Conservation (phyloP, 2,329 filamentous ascomycete genomes). For the Colletotrichum plurivorum region DNA sequence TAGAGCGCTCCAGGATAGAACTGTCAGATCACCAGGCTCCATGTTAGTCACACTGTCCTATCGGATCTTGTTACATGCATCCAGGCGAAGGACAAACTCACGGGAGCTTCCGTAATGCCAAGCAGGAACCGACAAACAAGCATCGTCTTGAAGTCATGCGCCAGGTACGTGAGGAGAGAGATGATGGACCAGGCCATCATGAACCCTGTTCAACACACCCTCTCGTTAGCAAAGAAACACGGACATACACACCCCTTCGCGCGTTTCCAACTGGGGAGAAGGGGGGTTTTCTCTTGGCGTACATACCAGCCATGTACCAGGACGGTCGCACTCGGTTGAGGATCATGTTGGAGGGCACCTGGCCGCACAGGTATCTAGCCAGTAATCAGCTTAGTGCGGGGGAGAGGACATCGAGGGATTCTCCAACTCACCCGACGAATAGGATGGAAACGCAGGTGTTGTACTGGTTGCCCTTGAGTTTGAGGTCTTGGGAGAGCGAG, state of each 20-base stretch:
- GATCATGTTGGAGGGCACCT: slow-evolving; percentile 52
- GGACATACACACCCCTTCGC: background rate
- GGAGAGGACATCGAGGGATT: slow-evolving; percentile 46
- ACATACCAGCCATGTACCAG: slow-evolving; percentile 35
- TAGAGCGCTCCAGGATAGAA: slow-evolving; percentile 40
- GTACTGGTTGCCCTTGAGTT: slow-evolving; percentile 48
- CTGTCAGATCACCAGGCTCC: background rate
- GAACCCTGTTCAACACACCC: slow-evolving; percentile 26
- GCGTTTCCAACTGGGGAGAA: background rate
- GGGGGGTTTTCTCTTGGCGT: background rate
- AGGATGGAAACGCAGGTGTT: slow-evolving; percentile 45
- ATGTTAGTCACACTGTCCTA: slow-evolving; percentile 29
- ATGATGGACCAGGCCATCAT: slow-evolving; percentile 38
- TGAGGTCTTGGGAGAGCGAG: slow-evolving; percentile 47
- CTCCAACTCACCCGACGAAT: slow-evolving; percentile 44
- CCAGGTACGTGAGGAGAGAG: slow-evolving; percentile 33
- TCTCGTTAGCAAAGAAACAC: background rate
- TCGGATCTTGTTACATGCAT: background rate
- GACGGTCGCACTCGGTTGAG: slow-evolving; percentile 46
- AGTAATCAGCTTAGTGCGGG: slow-evolving; percentile 2
- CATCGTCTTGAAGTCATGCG: slow-evolving; percentile 29
- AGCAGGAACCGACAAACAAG: slow-evolving; percentile 38
- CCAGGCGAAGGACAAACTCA: background rate
- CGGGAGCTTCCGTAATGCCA: slow-evolving; percentile 37
- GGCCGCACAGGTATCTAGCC: slow-evolving; percentile 33